These are phyloP conservation scores for Argentina anserina DNA, from an alignment of 306 rosid genomes.

Conservation along the genomic window DNA sequence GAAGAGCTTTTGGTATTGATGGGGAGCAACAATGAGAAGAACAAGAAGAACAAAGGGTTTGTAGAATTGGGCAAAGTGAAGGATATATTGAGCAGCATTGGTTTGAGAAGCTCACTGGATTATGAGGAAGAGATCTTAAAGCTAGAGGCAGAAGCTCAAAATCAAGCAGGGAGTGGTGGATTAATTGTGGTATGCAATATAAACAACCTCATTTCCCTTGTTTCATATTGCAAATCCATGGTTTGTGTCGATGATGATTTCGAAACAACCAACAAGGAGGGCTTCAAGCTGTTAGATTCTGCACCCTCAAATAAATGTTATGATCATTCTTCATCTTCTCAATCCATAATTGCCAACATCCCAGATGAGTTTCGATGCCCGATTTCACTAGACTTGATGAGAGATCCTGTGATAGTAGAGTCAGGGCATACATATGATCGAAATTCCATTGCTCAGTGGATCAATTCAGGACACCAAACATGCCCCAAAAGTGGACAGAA, in stretches of 20 bases:
- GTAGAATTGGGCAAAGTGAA: constrained; percentile 50
- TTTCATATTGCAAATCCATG: constrained; percentile 58
- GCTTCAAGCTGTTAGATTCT: constrained; percentile 34
- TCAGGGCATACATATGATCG: constrained; percentile 89
- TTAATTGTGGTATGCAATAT: constrained; percentile 69
- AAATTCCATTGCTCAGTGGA: constrained; percentile 77
- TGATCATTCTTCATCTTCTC: constrained; percentile 55
- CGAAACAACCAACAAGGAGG: constrained; percentile 33
- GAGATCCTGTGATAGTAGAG: constrained; percentile 83
- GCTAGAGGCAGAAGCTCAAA: constrained; percentile 71
- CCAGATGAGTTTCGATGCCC: constrained; percentile 96
- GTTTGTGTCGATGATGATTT: constrained; percentile 43
- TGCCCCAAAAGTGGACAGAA: constrained; percentile 90
- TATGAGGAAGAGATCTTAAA: constrained; percentile 71
- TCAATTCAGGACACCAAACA: constrained; percentile 81
- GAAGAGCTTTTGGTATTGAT: constrained; percentile 60
- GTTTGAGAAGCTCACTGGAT: constrained; percentile 56
- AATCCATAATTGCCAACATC: constrained; percentile 38
- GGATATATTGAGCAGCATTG: constrained; percentile 59
- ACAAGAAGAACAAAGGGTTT: constrained; percentile 50
- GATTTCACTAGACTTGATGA: constrained; percentile 78
- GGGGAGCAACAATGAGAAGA: constrained; percentile 51
- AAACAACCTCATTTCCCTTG: constrained; percentile 65
- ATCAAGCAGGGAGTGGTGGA: constrained; percentile 93
- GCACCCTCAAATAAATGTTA: constrained; percentile 23